Evolutionary conservation across 805 yeast genomes (phyloP).

Genomic region (Candida lessepsii): DNA sequence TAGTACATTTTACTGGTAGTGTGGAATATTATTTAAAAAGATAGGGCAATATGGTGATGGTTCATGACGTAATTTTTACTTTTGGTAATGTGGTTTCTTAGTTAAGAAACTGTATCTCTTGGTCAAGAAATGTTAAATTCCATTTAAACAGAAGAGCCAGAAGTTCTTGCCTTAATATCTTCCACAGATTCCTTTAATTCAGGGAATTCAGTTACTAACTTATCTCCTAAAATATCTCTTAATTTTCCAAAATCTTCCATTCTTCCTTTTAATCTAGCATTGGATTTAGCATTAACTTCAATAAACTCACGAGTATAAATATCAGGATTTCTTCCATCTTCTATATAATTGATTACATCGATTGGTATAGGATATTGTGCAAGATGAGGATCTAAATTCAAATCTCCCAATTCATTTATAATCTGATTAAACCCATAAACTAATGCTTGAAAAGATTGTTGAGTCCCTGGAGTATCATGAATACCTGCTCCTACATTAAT

Average conservation of each 20-base stretch:
- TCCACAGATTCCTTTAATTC: conserved; percentile 61
- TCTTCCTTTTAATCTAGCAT: conserved; percentile 85
- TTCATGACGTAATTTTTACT: no score
- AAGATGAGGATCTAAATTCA: conserved; percentile 32
- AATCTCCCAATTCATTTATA: conserved; percentile 34
- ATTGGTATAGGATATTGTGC: conserved; percentile 58
- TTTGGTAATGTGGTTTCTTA: no score
- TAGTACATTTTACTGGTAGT: neutral
- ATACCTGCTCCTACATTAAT: conserved; percentile 88
- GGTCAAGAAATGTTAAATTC: neutral
- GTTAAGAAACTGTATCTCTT: no score
- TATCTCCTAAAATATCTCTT: conserved; percentile 63
- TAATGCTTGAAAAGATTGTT: conserved; percentile 60
- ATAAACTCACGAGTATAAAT: conserved; percentile 95
- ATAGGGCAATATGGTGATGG: no score
- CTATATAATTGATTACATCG: conserved; percentile 88
- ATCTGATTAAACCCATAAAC: conserved; percentile 43
- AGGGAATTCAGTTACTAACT: conserved; percentile 77
- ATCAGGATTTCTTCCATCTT: conserved; percentile 96
- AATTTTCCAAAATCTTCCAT: conserved; percentile 65
- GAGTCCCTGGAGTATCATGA: conserved; percentile 90
- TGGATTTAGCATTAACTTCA: conserved; percentile 86
- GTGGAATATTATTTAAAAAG: no score
- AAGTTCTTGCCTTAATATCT: conserved; percentile 51
- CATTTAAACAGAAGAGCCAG: neutral